Conservation (phyloP, 805 yeast species). For the Kuraishia hungarica region DNA sequence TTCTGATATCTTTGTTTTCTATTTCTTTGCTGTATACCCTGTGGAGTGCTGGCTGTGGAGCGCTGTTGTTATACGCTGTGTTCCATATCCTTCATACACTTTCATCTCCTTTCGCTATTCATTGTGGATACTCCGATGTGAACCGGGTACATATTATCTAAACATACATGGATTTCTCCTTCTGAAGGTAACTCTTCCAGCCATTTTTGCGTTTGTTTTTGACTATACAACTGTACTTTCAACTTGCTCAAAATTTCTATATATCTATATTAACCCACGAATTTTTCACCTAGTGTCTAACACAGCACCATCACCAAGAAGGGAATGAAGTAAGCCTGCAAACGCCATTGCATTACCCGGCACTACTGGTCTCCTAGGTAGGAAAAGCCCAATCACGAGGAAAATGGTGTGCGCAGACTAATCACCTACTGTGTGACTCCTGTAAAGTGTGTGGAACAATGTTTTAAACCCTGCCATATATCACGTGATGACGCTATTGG, state of each 20-base stretch:
- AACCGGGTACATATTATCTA: slow-evolving; percentile 23
- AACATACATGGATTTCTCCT: slow-evolving; percentile 98
- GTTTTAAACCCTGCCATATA: background rate
- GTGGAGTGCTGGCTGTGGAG: too few species aligned
- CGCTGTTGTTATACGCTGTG: background rate
- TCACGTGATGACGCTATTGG: background rate
- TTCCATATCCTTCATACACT: background rate
- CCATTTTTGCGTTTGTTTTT: slow-evolving; percentile 52
- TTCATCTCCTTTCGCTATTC: background rate
- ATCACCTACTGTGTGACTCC: background rate
- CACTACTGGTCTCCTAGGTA: background rate
- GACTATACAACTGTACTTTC: background rate
- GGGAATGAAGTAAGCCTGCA: background rate
- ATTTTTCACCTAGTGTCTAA: background rate
- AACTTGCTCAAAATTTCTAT: background rate
- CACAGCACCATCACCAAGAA: background rate
- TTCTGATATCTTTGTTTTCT: background rate
- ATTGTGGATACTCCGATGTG: background rate
- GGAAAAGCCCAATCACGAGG: background rate
- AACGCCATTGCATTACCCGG: background rate
- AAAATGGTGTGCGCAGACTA: background rate
- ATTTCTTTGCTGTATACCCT: too few species aligned
- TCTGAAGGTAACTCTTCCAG: slow-evolving; percentile 99
- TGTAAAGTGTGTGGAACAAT: too few species aligned
- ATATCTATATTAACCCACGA: background rate